These are phyloP conservation scores for Malassezia obtusa DNA, from an alignment of 1,284 basidiomycete genomes.

Conservation along the genomic window DNA sequence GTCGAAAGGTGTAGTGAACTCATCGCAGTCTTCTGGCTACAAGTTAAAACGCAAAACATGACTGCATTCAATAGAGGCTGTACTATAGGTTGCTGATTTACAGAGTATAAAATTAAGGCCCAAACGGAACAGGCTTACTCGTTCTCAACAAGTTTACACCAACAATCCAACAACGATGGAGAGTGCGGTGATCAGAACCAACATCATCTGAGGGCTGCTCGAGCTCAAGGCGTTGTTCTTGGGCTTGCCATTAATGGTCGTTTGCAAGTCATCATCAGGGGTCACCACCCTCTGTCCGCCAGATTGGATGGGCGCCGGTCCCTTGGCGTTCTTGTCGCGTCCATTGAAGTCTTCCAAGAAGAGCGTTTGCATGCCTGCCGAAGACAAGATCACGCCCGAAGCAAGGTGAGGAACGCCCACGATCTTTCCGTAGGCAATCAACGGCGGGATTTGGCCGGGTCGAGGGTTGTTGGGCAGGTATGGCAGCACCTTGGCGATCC, in stretches of 20 bases:
- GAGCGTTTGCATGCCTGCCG: slow-evolving; percentile 29
- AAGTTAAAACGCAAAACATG: slow-evolving; percentile 12
- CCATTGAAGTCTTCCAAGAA: slow-evolving; percentile 30
- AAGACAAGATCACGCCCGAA: slow-evolving; percentile 25
- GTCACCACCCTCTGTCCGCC: background rate
- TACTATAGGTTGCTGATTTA: background rate
- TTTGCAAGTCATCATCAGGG: background rate
- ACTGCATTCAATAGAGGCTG: no score
- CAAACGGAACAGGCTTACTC: no score
- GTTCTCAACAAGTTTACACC: no score
- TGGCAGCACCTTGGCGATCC: slow-evolving; percentile 28
- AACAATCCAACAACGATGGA: no score
- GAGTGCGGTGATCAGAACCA: no score
- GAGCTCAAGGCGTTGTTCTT: no score
- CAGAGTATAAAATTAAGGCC: background rate
- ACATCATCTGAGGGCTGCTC: no score
- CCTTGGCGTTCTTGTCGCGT: slow-evolving; percentile 12
- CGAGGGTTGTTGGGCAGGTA: slow-evolving; percentile 23
- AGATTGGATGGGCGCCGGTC: background rate
- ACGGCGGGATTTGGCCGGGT: slow-evolving; percentile 20
- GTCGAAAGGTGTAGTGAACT: no score
- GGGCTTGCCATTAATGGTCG: no score
- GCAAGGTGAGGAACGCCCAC: slow-evolving; percentile 26
- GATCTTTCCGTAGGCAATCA: slow-evolving; percentile 20
- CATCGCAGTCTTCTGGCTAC: slow-evolving; percentile 9